Evolutionary conservation across 208 protist species (phyloP).

Genomic region (Leishmania guyanensis): DNA sequence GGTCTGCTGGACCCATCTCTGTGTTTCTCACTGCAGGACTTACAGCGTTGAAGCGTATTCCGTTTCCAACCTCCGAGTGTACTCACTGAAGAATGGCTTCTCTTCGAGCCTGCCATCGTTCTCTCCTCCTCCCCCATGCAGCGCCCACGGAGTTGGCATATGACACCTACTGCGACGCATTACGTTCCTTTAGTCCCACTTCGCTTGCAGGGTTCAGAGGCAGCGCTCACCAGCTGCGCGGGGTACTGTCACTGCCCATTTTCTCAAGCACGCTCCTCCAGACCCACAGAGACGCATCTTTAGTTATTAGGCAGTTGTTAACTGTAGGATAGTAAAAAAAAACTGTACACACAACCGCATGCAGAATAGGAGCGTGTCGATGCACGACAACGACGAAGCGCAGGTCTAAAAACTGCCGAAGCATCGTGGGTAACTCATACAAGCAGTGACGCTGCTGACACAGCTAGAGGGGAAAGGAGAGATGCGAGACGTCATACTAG

Average conservation of each 20-base stretch:
- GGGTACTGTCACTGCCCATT: background rate
- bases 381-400: background rate
- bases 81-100: background rate
- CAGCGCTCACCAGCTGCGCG: background rate
- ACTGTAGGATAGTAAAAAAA: slow-evolving; percentile 30
- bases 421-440: background rate
- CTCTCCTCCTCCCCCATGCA: background rate
- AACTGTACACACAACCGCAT: slow-evolving; percentile 1
- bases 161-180: background rate
- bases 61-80: background rate
- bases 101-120: background rate
- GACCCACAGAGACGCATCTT: slow-evolving; percentile 4
- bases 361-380: background rate
- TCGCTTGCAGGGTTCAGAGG: background rate
- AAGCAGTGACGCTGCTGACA: background rate
- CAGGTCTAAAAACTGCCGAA: no score
- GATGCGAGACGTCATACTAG: background rate
- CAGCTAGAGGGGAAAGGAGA: background rate
- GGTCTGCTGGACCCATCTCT: background rate
- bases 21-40: background rate
- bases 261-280: background rate
- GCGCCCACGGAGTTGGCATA: background rate
- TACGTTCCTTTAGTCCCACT: background rate
- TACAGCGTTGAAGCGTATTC: background rate
- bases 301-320: slow-evolving; percentile 30